Conservation (phyloP, 495 filamentous ascomycete genomes). For the Talaromyces ruber region DNA sequence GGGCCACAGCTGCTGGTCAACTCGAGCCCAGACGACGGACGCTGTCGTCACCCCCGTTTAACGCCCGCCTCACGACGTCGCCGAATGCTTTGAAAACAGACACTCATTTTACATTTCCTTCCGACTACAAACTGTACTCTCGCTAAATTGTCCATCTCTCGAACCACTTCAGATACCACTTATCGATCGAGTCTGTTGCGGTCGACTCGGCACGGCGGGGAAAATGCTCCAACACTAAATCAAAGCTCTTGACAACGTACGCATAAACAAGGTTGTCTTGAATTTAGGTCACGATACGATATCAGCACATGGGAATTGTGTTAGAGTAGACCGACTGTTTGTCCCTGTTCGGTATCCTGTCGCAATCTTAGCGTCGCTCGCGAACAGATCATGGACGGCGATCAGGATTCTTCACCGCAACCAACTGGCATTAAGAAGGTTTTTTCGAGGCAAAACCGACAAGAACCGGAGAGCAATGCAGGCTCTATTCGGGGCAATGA, state of each 20-base stretch:
- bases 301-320: neutral
- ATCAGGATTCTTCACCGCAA: neutral
- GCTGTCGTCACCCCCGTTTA: neutral
- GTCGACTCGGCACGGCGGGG: neutral
- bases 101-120: neutral
- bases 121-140: neutral
- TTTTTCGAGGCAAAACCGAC: slow-evolving; percentile 13
- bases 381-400: slow-evolving; percentile 1
- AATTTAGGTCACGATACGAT: neutral
- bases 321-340: neutral
- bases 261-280: neutral
- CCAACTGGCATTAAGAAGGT: slow-evolving; percentile 5
- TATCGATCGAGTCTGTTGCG: neutral
- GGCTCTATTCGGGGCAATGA: slow-evolving; percentile 31
- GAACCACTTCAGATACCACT: neutral
- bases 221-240: neutral
- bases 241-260: neutral
- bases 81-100: neutral
- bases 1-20: neutral
- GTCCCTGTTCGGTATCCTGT: neutral
- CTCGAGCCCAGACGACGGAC: neutral
- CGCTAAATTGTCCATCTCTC: neutral
- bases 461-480: slow-evolving; percentile 25
- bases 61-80: neutral
- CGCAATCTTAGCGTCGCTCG: neutral